Conservation (phyloP, 495 filamentous ascomycete genomes). For the Diplogelasinospora grovesii region DNA sequence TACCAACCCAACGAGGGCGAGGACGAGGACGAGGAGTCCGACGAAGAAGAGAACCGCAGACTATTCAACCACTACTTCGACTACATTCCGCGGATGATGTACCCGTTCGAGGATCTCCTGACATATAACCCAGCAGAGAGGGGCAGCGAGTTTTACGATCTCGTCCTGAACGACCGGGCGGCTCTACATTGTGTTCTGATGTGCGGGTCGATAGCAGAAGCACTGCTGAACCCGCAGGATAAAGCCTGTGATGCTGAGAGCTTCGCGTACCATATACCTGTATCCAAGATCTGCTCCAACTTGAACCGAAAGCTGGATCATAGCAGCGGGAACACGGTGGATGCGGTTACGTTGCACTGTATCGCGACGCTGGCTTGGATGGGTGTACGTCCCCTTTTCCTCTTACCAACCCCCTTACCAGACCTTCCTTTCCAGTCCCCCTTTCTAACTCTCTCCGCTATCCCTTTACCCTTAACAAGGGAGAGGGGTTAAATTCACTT, state of each 20-base stretch:
- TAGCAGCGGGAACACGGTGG: conserved; percentile 8
- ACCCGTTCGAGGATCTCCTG: conserved; percentile 26
- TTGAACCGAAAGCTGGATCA: conserved; percentile 21
- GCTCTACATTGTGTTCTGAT: conserved; percentile 22
- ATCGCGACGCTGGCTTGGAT: conserved; percentile 20
- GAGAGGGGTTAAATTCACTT: no score
- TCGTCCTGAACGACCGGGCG: conserved; percentile 10
- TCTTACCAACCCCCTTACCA: background rate
- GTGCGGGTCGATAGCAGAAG: conserved; percentile 18
- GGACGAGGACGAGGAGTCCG: conserved; percentile 8
- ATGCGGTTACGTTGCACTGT: conserved; percentile 19
- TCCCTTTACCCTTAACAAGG: no score
- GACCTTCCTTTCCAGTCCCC: background rate
- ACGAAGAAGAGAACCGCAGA: conserved; percentile 12
- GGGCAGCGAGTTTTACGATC: conserved; percentile 13
- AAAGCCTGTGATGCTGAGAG: conserved; percentile 13
- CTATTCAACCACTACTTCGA: conserved; percentile 18
- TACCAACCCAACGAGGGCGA: no score
- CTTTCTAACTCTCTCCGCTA: no score
- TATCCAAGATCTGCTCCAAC: conserved; percentile 23
- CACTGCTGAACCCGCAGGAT: conserved; percentile 7
- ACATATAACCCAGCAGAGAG: conserved; percentile 22
- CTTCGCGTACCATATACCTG: conserved; percentile 22
- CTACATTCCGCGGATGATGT: conserved; percentile 13
- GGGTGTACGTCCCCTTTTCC: conserved; percentile 14